These are phyloP conservation scores for Fomitopsis palustris DNA, from an alignment of 1,284 basidiomycete genomes.

Conservation along the genomic window DNA sequence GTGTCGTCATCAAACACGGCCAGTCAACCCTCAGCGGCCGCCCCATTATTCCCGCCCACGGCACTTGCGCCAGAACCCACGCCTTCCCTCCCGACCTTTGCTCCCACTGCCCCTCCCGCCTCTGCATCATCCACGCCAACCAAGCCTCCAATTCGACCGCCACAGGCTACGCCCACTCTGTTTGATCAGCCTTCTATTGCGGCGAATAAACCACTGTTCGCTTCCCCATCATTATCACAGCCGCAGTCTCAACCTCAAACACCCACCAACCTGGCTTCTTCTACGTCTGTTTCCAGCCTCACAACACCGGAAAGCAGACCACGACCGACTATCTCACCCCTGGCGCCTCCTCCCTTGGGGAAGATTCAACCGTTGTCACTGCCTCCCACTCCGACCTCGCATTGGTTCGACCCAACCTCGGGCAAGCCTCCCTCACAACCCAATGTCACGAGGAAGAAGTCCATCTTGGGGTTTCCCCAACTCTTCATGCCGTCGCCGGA, in stretches of 20 bases:
- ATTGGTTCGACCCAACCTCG: slow-evolving; percentile 28
- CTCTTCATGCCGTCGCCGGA: slow-evolving; percentile 20
- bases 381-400: slow-evolving; percentile 28
- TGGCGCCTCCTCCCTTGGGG: slow-evolving; percentile 21
- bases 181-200: slow-evolving; percentile 17
- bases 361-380: slow-evolving; percentile 21
- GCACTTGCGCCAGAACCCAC: neutral
- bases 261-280: slow-evolving; percentile 7
- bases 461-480: slow-evolving; percentile 25
- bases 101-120: neutral
- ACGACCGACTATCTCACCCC: slow-evolving; percentile 17
- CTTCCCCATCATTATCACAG: slow-evolving; percentile 9
- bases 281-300: neutral
- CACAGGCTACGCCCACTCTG: neutral
- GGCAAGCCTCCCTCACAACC: slow-evolving; percentile 6
- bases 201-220: slow-evolving; percentile 23
- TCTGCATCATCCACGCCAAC: neutral
- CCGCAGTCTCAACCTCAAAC: slow-evolving; percentile 4
- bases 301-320: neutral
- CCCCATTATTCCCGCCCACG: neutral
- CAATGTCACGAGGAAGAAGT: slow-evolving; percentile 20
- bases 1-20: neutral
- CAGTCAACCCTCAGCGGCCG: neutral
- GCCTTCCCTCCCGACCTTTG: neutral
- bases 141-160: neutral